These are phyloP conservation scores for Hyphopichia wangnamkhiaoensis DNA, from an alignment of 1,139 yeast species.

Conservation along the genomic window DNA sequence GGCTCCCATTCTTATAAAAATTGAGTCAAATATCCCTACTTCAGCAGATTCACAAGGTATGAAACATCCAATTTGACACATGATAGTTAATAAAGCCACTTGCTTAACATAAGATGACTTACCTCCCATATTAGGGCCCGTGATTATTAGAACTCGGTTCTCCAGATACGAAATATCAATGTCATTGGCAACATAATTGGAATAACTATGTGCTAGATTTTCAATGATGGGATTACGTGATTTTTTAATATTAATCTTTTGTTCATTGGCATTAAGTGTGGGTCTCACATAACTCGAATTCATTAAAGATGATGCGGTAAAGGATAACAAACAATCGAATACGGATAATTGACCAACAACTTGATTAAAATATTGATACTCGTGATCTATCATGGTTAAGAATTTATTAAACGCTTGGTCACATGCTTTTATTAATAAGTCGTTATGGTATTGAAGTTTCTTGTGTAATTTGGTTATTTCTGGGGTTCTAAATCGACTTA, in stretches of 20 bases:
- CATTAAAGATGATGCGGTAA: conserved; percentile 59
- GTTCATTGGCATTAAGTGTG: conserved; percentile 46
- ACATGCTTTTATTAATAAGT: conserved; percentile 54
- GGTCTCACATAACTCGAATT: conserved; percentile 59
- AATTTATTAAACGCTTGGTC: conserved; percentile 60
- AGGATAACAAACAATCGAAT: conserved; percentile 75
- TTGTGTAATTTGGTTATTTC: conserved; percentile 51
- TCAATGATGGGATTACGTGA: conserved; percentile 86
- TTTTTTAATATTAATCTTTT: conserved; percentile 50
- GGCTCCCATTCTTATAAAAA: conserved; percentile 69
- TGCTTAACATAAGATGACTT: conserved; percentile 71
- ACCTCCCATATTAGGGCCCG: conserved; percentile 82
- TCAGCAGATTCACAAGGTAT: conserved; percentile 43
- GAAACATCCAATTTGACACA: conserved; percentile 54
- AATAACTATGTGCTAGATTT: conserved; percentile 33
- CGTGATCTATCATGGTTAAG: conserved; percentile 40
- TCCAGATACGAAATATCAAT: conserved; percentile 46
- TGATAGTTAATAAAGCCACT: conserved; percentile 56
- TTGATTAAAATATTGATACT: conserved; percentile 52
- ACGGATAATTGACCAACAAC: conserved; percentile 56
- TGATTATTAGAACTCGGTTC: conserved; percentile 59
- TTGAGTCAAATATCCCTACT: conserved; percentile 60
- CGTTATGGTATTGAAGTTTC: conserved; percentile 61
- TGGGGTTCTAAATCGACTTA: conserved; percentile 75
- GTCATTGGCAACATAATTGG: conserved; percentile 69